Evolutionary conservation across 2,329 filamentous ascomycete genomes (phyloP).

Genomic region (Chaetomium olivaceum): DNA sequence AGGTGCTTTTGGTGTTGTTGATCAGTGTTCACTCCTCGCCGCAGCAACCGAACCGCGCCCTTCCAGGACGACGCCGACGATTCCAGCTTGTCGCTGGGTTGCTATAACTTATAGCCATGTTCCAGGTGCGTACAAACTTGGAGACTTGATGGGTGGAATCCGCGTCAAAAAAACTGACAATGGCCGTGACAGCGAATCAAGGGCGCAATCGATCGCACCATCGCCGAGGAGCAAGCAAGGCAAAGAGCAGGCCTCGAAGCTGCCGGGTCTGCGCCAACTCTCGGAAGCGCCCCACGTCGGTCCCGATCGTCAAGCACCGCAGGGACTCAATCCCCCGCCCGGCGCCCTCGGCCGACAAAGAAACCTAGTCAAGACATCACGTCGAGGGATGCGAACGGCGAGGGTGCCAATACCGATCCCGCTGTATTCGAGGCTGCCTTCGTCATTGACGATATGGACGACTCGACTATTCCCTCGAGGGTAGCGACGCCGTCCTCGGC

Average conservation of each 20-base stretch:
- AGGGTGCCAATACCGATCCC: slow-evolving; percentile 68
- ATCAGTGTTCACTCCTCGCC: neutral
- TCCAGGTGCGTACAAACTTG: slow-evolving; percentile 33
- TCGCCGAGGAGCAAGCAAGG: slow-evolving; percentile 88
- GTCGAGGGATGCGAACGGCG: slow-evolving; percentile 38
- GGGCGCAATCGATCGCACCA: slow-evolving; percentile 80
- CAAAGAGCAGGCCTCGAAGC: slow-evolving; percentile 54
- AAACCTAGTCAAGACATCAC: slow-evolving; percentile 42
- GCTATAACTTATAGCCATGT: slow-evolving; percentile 32
- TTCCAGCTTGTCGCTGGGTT: neutral
- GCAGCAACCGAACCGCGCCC: slow-evolving; percentile 2
- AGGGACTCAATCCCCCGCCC: slow-evolving; percentile 38
- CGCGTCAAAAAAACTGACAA: slow-evolving; percentile 12
- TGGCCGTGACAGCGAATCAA: slow-evolving; percentile 65
- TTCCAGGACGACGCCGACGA: neutral
- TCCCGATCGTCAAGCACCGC: slow-evolving; percentile 42
- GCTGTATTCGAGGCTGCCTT: slow-evolving; percentile 86
- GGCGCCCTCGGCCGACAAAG: slow-evolving; percentile 44
- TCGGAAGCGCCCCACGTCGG: slow-evolving; percentile 46
- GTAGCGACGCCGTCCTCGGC: slow-evolving; percentile 48
- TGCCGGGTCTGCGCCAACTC: slow-evolving; percentile 46
- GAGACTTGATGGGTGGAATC: neutral
- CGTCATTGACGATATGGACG: slow-evolving; percentile 80
- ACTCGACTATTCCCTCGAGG: slow-evolving; percentile 51
- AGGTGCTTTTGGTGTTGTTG: neutral